These are phyloP conservation scores for Neocatenulostroma microsporum DNA, from an alignment of 2,329 filamentous ascomycete genomes.

Conservation along the genomic window DNA sequence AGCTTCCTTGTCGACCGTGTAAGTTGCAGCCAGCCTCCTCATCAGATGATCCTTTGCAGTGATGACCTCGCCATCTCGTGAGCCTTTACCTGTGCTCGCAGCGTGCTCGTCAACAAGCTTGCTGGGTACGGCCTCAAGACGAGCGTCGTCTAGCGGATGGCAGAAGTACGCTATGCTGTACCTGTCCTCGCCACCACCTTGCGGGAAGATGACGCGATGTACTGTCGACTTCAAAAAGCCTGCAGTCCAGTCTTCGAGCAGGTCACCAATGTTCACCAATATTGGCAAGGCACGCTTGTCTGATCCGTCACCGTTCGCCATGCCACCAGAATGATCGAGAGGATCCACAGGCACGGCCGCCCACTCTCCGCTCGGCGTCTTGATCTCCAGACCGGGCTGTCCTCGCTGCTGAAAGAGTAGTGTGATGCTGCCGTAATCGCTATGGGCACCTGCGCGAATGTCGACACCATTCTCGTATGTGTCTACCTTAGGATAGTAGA, in stretches of 20 bases:
- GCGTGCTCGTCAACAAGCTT: constrained; percentile 36
- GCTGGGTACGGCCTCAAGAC: constrained; percentile 50
- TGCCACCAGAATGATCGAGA: constrained; percentile 5
- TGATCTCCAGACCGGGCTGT: constrained; percentile 80
- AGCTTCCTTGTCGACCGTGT: too few relatives aligned
- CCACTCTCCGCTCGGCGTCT: constrained; percentile 45
- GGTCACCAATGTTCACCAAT: constrained; percentile 63
- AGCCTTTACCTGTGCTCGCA: constrained; percentile 23
- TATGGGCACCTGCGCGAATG: constrained; percentile 84
- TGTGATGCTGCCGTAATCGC: constrained; percentile 67
- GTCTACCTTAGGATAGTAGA: constrained; percentile 40
- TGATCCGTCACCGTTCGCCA: too few relatives aligned
- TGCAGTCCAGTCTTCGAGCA: constrained; percentile 81
- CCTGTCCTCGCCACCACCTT: constrained; percentile 30
- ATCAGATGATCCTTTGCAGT: constrained; percentile 55
- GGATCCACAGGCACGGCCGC: constrained; percentile 40
- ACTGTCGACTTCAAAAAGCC: constrained; percentile 80
- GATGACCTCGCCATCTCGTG: constrained; percentile 38
- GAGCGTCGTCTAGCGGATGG: constrained; percentile 50
- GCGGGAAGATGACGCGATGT: constrained; percentile 73
- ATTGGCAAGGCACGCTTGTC: constrained; percentile 56
- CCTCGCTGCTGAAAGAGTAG: constrained; percentile 76
- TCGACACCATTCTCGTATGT: constrained; percentile 48
- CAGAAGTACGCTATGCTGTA: constrained; percentile 55
- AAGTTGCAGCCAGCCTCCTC: constrained; percentile 51